Base-by-base conservation (phyloP, 257 asterid species). In the Solanum etuberosum region DNA sequence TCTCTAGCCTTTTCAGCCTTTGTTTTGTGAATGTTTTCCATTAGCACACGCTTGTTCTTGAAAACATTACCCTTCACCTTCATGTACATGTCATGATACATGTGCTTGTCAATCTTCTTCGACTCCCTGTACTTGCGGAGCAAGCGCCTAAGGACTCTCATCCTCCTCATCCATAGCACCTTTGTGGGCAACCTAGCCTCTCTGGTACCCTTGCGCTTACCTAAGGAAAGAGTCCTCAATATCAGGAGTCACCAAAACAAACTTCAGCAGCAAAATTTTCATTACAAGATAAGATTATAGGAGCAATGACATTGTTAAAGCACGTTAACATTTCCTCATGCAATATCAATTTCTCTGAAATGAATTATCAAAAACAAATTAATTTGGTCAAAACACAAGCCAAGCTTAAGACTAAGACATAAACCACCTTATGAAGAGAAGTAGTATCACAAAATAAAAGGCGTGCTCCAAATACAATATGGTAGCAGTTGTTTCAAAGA, bases 61-160 rank as follows among this genome's bases (percentile, higher is more conserved):
- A 76, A 76, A n/a, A 76, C 83, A 38, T 76, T 76, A 76, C 57
- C 83, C 59, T 76, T 38, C 34, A 76, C 59, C 83, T 76, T 76
- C 83, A 76, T 76, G 83, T 76, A 76, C 83, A 76, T 76, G 83
- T 76, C 83, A 76, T 38, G 83, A 48, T 76, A 76, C 57, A 76
- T 76, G 83, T 76, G 59, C 34, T n/a, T 76, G 35, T 40, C 83
- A 76, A 76, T 76, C 57, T 76, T 76, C 57, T 76, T 76, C 3
- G 59, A 76, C 12, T 76, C 83, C 83, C 83, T 38, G 35, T 40
- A 38, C 83, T 76, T 76, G 35, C 35, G 83, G 23, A 76, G 83
- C 59, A 76, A 76, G 18, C 57, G 83, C 59, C 83, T 76, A 38
- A 76, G 83, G 21, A 76, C 83, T 76, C 83, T 76, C 83, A 38